Base-by-base conservation (phyloP, 2,329 filamentous ascomycete species). In the Parascedosporium putredinis region DNA sequence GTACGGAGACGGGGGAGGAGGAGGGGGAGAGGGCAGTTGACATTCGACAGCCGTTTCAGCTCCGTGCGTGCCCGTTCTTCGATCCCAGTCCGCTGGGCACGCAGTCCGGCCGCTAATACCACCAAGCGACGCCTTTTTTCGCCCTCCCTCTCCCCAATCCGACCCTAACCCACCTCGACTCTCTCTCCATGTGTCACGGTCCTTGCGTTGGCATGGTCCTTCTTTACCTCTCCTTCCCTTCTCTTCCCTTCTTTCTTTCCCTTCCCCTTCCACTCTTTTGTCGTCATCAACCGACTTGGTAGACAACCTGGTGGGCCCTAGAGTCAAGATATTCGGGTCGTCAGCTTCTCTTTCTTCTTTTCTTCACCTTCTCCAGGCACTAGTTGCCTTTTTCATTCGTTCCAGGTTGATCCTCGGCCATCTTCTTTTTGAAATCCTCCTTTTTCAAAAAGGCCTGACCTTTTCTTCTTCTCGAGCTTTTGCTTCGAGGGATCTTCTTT, bases 371-470 rank as follows among this genome's bases (percentile, higher is more conserved):
- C 24, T 12, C n/a, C n/a, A 27, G 27, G 27, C 27, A 45, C 42
- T 45, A 51, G 43, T 46, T 47, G n/a, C 34, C 48, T 47, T 49
- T 36, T 62, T 68, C 55, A 53, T 74, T 74, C 71, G 64, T 69
- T 69, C 71, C 72, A 73, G 75, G 75, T 78, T 78, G 75, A 78
- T 67, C 74, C 75, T 78, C 64, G 74, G 73, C 69, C 64, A 54
- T 62, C 58, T 69, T 72, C 54, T 53, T 44, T 45, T 45, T 54
- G 53, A 57, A 51, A 48, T 55, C 55, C 48, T 49, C 53, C 40
- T 51, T 49, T 53, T 43, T 18, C 7, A 12, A 48, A 12, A 25
- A 24, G 31, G 40, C 6, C 25, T n/a, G 16, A 5, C 2, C 43
- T 18, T 42, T 25, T 34, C 29, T 16, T 18, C 36, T 49, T 46